These are phyloP conservation scores for Ogataea allantospora DNA, from an alignment of 805 yeast genomes.

Conservation along the genomic window DNA sequence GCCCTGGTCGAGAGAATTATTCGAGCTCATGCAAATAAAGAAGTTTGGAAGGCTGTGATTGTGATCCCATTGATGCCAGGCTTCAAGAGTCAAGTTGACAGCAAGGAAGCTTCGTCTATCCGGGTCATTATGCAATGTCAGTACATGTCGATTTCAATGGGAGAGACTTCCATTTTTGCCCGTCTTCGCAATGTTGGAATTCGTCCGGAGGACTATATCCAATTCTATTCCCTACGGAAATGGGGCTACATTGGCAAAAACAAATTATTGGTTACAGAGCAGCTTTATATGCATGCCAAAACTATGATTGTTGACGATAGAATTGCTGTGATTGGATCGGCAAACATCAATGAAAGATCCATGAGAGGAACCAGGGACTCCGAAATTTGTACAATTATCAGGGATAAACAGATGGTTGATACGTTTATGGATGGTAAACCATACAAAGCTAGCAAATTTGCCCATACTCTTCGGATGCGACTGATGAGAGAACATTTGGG, in stretches of 20 bases:
- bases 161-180: slow-evolving; percentile 82
- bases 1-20: slow-evolving; percentile 96
- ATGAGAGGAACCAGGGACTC: slow-evolving; percentile 94
- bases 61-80: slow-evolving; percentile 98
- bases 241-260: slow-evolving; percentile 91
- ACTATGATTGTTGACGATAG: slow-evolving; percentile 90
- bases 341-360: slow-evolving; percentile 94
- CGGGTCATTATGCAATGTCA: slow-evolving; percentile 97
- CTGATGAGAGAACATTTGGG: slow-evolving; percentile 97
- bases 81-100: slow-evolving; percentile 88
- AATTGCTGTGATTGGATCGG: slow-evolving; percentile 92
- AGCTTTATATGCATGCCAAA: slow-evolving; percentile 91
- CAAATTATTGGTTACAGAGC: slow-evolving; percentile 78
- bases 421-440: slow-evolving; percentile 79
- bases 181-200: slow-evolving; percentile 76
- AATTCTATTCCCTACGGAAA: slow-evolving; percentile 86
- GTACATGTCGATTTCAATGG: slow-evolving; percentile 88
- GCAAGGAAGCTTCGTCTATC: slow-evolving; percentile 91
- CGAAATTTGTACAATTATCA: slow-evolving; percentile 84
- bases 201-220: slow-evolving; percentile 86
- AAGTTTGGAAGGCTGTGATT: slow-evolving; percentile 85
- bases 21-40: slow-evolving; percentile 75
- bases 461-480: slow-evolving; percentile 84
- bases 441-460: slow-evolving; percentile 79
- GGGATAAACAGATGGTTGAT: slow-evolving; percentile 75